phyloP scores from a whole-genome alignment of 2,329 filamentous ascomycete species.

The Atkinsonella hypoxylon region DNA sequence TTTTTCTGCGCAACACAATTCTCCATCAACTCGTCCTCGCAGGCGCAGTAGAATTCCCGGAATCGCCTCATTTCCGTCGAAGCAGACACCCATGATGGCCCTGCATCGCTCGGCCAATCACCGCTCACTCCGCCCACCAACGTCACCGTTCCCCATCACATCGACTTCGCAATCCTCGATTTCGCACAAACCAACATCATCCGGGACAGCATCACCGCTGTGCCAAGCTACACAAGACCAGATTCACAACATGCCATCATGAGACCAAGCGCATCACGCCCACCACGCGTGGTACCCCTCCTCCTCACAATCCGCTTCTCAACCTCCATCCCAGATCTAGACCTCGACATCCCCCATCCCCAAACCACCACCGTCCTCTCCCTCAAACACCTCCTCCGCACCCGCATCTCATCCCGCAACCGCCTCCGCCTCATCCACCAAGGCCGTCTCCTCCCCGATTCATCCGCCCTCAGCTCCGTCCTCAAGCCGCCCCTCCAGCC shows the following conservation, averaged over 20 bases:
- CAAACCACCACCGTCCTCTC: slow-evolving; percentile 59
- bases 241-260: slow-evolving; percentile 7
- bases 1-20: too few relatives aligned
- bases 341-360: slow-evolving; percentile 61
- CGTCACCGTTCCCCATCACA: too few relatives aligned
- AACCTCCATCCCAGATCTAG: slow-evolving; percentile 69
- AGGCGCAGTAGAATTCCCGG: too few relatives aligned
- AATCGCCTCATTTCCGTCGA: too few relatives aligned
- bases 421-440: slow-evolving; percentile 83
- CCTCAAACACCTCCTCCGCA: slow-evolving; percentile 73
- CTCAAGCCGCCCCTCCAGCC: slow-evolving; percentile 53
- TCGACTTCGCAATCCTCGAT: too few relatives aligned
- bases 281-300: slow-evolving; percentile 29
- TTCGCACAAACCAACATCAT: not conserved
- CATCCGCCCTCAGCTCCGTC: slow-evolving; percentile 52
- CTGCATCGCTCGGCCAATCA: too few relatives aligned
- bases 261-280: slow-evolving; percentile 10
- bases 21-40: too few relatives aligned
- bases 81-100: too few relatives aligned
- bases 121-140: too few relatives aligned
- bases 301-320: slow-evolving; percentile 87
- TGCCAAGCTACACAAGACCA: not conserved
- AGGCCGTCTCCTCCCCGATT: slow-evolving; percentile 74
- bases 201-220: not conserved
- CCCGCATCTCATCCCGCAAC: slow-evolving; percentile 53